Percentiles rank a stretch among this genome's conserved stretches.
Conservation (phyloP, 1,139 yeast species). For the Protomyces lactucae-debilis region DNA sequence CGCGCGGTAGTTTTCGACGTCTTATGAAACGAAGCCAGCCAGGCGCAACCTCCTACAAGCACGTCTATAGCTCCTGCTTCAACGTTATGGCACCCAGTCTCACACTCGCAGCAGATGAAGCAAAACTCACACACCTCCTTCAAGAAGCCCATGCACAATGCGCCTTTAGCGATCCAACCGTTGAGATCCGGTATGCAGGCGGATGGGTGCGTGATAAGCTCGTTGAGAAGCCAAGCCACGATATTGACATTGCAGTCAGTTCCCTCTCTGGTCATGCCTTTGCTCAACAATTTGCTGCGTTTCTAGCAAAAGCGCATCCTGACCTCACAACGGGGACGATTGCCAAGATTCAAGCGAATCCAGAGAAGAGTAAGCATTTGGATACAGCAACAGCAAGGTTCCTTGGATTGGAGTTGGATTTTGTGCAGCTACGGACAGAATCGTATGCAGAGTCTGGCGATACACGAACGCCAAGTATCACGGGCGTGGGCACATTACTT, state of each 20-base stretch:
- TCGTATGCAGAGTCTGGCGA: constrained; percentile 59
- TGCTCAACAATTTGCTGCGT: constrained; percentile 63
- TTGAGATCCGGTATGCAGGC: constrained; percentile 72
- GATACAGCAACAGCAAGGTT: constrained; percentile 93
- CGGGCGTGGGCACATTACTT: constrained; percentile 75
- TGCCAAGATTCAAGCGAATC: constrained; percentile 84
- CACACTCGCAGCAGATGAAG: not conserved
- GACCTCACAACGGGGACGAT: constrained; percentile 46
- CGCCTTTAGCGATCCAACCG: constrained; percentile 5
- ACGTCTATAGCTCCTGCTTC: not conserved
- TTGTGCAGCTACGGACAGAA: constrained; percentile 85
- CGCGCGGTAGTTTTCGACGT: not conserved
- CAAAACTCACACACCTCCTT: constrained; percentile 1
- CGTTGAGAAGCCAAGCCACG: constrained; percentile 72
- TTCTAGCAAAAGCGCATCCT: constrained; percentile 10
- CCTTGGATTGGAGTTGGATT: constrained; percentile 77
- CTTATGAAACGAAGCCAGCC: not conserved
- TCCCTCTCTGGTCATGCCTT: constrained; percentile 78
- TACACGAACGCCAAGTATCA: constrained; percentile 64
- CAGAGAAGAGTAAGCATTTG: constrained; percentile 89
- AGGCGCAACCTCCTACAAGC: not conserved
- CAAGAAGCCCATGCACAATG: not conserved
- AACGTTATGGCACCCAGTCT: not conserved
- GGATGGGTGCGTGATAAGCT: constrained; percentile 99
- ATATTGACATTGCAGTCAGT: constrained; percentile 86